Evolutionary conservation across 805 yeast species (phyloP), one percentile per base, ranked within the genome.

Genomic region (Yamadazyma takamatsuzukensis): DNA sequence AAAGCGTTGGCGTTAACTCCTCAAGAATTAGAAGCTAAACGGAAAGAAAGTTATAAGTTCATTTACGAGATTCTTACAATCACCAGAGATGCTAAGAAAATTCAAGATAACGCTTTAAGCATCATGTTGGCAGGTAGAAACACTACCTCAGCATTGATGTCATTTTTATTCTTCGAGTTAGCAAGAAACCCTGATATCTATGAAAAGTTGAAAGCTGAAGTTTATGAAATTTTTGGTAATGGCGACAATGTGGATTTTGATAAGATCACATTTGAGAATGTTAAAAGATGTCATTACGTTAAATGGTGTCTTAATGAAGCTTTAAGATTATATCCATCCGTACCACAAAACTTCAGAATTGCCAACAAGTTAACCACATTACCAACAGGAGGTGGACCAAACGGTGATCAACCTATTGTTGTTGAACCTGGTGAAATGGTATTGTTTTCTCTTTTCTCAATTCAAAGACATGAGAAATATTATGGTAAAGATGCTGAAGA

Each of bases 401-500:
- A 56, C 29, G 59, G 53, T 4, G 14, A 34, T 14, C 36, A 45
- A 9, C 52, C 53, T 25, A 49, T 50, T 5, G 60, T 64, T 33
- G 55, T 72, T 15, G 54, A 54, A 25, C 70, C 70, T 49, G 76
- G 75, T 23, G 59, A 63, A 30, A 49, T 48, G n/a, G 64, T 72
- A 15, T 53, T 54, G 19, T 72, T 69, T 51, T 31, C 54, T 11
- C 56, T 70, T 8, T 68, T 63, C 42, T 41, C 63, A n/a, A 57
- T 70, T 44, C 79, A 74, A 47, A 64, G 76, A 36, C 39, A 49
- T 22, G 41, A 50, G 33, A 54, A 43, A 21, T 47, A 48, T 44
- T 73, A 68, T 57, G 78, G 78, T 23, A 53, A 57, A 22, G 76
- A 72, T 36, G 70, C 74, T 13, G 39, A 45, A 17, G 62, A 49